Evolutionary conservation across 176 grass and related monocot species (phyloP).

Genomic region (Carex pumila): DNA sequence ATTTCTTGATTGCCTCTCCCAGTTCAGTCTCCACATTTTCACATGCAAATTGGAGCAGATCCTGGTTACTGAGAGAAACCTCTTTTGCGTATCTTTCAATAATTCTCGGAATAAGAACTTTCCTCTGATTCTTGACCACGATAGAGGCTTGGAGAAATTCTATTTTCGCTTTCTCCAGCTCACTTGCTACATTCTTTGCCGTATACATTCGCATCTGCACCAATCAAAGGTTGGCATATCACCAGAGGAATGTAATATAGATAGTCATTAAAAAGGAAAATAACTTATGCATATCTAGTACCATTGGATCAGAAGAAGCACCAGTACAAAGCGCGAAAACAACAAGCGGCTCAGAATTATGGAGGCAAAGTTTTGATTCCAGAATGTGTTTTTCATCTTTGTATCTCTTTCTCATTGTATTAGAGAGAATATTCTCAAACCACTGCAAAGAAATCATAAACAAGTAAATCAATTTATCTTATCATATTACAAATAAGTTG

Average conservation of each 20-base stretch:
- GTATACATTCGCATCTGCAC: constrained; percentile 80
- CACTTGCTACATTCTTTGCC: constrained; percentile 65
- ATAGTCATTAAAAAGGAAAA: not conserved
- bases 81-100: constrained; percentile 77
- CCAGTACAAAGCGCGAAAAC: constrained; percentile 81
- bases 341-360: constrained; percentile 54
- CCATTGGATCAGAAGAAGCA: constrained; percentile 85
- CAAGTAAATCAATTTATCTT: not conserved
- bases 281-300: constrained; percentile 14
- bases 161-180: constrained; percentile 80
- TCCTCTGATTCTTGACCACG: constrained; percentile 63
- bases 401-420: constrained; percentile 67
- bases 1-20: constrained; percentile 33
- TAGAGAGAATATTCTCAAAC: constrained; percentile 78
- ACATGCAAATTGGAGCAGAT: constrained; percentile 47
- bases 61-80: constrained; percentile 34
- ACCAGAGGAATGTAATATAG: not conserved
- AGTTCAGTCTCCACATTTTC: constrained; percentile 42
- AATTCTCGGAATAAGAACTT: constrained; percentile 67
- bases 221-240: not conserved
- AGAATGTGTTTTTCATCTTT: constrained; percentile 68
- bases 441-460: constrained; percentile 43
- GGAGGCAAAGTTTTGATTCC: constrained; percentile 57
- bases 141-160: constrained; percentile 74
- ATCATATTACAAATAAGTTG: not conserved